A percentile compares a stretch with the other conserved stretches of the same genome.
Evolutionary conservation across 2,329 filamentous ascomycete species (phyloP).

Genomic region (Clonostachys chloroleuca): DNA sequence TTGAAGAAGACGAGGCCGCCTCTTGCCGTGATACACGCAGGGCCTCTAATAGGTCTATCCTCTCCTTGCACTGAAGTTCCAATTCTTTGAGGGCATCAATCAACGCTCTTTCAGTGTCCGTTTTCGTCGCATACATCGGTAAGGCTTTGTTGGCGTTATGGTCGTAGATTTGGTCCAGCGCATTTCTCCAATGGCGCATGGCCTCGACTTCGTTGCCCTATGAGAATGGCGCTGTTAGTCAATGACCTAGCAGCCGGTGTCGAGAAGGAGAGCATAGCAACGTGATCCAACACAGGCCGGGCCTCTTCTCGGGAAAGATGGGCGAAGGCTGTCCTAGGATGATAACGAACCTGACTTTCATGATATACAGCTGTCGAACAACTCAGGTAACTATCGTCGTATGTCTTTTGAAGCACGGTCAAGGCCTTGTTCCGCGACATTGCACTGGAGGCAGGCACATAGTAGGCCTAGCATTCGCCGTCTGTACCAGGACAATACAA

Average conservation of each 20-base stretch:
- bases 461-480: slow-evolving; percentile 8
- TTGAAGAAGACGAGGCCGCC: slow-evolving; percentile 3
- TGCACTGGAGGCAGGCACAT: slow-evolving; percentile 20
- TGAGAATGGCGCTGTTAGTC: neutral
- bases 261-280: neutral
- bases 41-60: slow-evolving; percentile 82
- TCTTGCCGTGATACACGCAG: slow-evolving; percentile 61
- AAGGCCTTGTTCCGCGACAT: slow-evolving; percentile 53
- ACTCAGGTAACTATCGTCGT: slow-evolving; percentile 92
- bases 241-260: slow-evolving; percentile 3
- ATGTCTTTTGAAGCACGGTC: slow-evolving; percentile 88
- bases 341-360: slow-evolving; percentile 69
- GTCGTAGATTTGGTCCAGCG: slow-evolving; percentile 84
- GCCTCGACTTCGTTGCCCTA: slow-evolving; percentile 91
- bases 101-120: slow-evolving; percentile 79
- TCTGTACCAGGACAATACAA: too few relatives aligned
- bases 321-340: neutral
- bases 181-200: slow-evolving; percentile 82
- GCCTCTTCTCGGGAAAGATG: neutral
- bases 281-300: neutral
- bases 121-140: slow-evolving; percentile 63
- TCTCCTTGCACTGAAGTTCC: slow-evolving; percentile 88
- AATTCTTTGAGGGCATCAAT: slow-evolving; percentile 77
- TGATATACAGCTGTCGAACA: slow-evolving; percentile 97
- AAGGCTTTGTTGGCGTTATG: slow-evolving; percentile 75